phyloP scores from a whole-genome alignment of 495 filamentous ascomycete genomes.

The Neurospora sp. region DNA sequence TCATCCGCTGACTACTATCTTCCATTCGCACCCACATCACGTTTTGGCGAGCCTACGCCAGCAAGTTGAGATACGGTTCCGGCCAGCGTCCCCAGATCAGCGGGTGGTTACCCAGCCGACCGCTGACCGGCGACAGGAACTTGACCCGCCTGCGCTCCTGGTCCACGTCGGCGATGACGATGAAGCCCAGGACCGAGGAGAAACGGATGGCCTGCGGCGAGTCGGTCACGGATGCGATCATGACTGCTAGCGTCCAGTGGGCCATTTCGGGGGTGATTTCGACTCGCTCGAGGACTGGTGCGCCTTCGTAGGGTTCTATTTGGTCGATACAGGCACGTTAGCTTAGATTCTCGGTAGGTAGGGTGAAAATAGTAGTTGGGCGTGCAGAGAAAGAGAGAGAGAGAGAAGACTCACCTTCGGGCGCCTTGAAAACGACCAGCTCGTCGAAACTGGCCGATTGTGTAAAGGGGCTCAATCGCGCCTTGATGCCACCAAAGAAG shows the following conservation, averaged over 20 bases:
- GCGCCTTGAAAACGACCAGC: constrained; percentile 48
- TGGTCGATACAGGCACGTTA: constrained; percentile 15
- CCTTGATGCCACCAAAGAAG: constrained; percentile 76
- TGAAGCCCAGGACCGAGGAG: constrained; percentile 81
- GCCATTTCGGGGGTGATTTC: constrained; percentile 50
- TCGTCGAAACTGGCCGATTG: constrained; percentile 66
- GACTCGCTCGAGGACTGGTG: constrained; percentile 46
- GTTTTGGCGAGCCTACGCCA: constrained; percentile 22
- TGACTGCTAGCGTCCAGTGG: constrained; percentile 68
- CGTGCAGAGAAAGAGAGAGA: not conserved
- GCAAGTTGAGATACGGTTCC: constrained; percentile 40
- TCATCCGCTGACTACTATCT: not conserved
- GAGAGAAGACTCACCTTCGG: constrained; percentile 13
- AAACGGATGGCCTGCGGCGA: constrained; percentile 63
- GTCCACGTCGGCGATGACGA: constrained; percentile 86
- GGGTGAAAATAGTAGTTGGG: not conserved
- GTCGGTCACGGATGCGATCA: constrained; percentile 58
- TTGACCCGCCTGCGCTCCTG: constrained; percentile 71
- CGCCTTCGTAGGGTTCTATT: constrained; percentile 17
- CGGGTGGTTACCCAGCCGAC: constrained; percentile 64
- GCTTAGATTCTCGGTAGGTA: constrained; percentile 10
- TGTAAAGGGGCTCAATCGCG: constrained; percentile 75
- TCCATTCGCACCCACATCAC: not conserved
- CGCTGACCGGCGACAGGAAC: constrained; percentile 70
- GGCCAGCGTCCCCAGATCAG: constrained; percentile 55